Evolutionary conservation across 768 basidiomycete species (phyloP).

Genomic region (Panaeolus papilionaceus): DNA sequence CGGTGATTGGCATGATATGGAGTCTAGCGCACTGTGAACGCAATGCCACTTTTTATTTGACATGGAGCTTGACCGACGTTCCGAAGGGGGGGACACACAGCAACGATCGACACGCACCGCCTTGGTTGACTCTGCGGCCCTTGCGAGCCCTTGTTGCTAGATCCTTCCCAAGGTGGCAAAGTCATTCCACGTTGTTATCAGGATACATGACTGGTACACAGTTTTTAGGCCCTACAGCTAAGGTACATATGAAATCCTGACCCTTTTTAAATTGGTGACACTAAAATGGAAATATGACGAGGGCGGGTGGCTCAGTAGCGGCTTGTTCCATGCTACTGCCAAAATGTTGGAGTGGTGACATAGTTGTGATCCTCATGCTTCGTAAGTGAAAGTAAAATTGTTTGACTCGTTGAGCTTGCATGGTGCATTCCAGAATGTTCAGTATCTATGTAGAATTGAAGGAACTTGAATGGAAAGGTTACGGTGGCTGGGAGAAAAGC

Average conservation of each 20-base stretch:
- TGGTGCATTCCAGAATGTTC: constrained; percentile 8
- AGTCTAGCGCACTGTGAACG: not conserved
- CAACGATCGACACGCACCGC: constrained; percentile 1
- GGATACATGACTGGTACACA: not conserved
- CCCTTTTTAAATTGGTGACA: too few species aligned
- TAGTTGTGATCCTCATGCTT: not conserved
- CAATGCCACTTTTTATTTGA: not conserved
- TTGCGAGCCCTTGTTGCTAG: constrained; percentile 12
- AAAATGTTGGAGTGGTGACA: not conserved
- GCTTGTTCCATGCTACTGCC: not conserved
- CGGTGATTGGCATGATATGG: not conserved
- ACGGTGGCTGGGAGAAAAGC: not conserved
- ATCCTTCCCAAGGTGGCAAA: not conserved
- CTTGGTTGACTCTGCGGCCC: not conserved
- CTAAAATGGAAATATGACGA: not conserved
- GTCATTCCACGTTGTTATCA: not conserved
- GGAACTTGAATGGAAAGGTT: not conserved
- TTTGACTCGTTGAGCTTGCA: not conserved
- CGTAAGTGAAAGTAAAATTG: not conserved
- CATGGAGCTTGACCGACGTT: not conserved
- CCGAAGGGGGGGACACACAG: not conserved
- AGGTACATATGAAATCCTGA: not conserved
- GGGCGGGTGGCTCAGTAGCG: not conserved
- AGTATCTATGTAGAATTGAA: not conserved
- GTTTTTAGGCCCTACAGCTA: not conserved